A percentile compares a stretch with the other conserved stretches of the same genome.
These are phyloP conservation scores for Boletales sp. DNA, from an alignment of 768 basidiomycete species.

Conservation along the genomic window DNA sequence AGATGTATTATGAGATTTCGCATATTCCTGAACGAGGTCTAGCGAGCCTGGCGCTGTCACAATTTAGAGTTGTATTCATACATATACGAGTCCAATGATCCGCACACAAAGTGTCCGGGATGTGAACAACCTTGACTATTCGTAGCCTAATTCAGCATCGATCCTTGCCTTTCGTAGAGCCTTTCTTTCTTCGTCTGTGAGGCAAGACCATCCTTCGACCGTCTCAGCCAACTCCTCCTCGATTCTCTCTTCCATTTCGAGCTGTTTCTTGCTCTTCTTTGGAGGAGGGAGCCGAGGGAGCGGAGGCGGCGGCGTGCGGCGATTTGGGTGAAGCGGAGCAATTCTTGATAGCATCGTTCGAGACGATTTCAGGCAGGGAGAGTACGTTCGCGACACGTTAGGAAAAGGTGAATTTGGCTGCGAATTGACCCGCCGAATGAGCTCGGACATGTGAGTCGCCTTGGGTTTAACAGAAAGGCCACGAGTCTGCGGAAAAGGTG, in stretches of 20 bases:
- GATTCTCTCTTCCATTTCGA: constrained; percentile 73
- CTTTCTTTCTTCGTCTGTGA: constrained; percentile 42
- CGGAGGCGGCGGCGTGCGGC: constrained; percentile 70
- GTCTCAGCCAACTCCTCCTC: constrained; percentile 76
- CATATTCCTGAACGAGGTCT: neutral
- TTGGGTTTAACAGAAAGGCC: constrained; percentile 50
- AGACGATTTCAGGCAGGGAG: constrained; percentile 64
- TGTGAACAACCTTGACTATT: constrained; percentile 22
- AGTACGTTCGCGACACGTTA: constrained; percentile 40
- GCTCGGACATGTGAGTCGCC: constrained; percentile 67
- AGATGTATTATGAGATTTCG: neutral
- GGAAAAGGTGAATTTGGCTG: constrained; percentile 55
- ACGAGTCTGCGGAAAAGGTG: constrained; percentile 12
- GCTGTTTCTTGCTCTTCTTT: constrained; percentile 78
- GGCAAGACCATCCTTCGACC: constrained; percentile 58
- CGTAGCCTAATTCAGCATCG: constrained; percentile 61
- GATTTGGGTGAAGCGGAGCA: constrained; percentile 72
- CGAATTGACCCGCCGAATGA: constrained; percentile 69
- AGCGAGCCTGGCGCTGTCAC: neutral
- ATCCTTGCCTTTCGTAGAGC: constrained; percentile 57
- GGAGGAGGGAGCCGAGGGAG: constrained; percentile 65
- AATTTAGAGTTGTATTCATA: constrained; percentile 2
- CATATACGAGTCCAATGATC: neutral
- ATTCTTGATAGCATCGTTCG: constrained; percentile 60
- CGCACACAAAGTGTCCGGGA: neutral